A percentile compares a stretch with the other conserved stretches of the same genome.
These are phyloP conservation scores for Heliamphora exappendiculata DNA, from an alignment of 148 eudicot species.

Conservation along the genomic window DNA sequence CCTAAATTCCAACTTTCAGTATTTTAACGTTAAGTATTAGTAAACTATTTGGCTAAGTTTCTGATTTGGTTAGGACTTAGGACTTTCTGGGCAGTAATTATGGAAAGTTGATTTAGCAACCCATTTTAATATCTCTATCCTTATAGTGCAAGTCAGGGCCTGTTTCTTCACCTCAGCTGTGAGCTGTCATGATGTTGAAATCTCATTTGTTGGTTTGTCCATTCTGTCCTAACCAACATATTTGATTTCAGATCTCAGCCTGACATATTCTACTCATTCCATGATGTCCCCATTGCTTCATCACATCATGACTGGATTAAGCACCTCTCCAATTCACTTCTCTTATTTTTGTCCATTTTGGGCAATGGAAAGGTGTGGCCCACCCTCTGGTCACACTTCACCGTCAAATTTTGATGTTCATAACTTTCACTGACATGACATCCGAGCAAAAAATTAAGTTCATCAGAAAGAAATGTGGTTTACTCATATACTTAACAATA, in stretches of 20 bases:
- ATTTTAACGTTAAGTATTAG: not conserved
- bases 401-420: too few species aligned
- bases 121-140: not conserved
- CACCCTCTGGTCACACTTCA: too few species aligned
- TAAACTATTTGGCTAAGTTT: not conserved
- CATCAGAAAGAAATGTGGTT: too few species aligned
- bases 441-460: too few species aligned
- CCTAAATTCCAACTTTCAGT: not conserved
- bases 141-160: not conserved
- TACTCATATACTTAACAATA: too few species aligned
- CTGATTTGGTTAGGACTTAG: not conserved
- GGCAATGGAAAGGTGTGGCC: too few species aligned
- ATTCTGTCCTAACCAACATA: slow-evolving; percentile 1
- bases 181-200: slow-evolving; percentile 34
- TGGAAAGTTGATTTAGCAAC: slow-evolving; percentile 5
- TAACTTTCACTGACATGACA: too few species aligned
- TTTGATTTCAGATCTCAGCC: not conserved
- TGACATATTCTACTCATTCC: not conserved
- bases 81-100: not conserved
- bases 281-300: not conserved
- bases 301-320: not conserved
- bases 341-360: too few species aligned
- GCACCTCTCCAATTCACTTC: not conserved
- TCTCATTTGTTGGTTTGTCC: slow-evolving; percentile 10
- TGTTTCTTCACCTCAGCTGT: not conserved